Percentiles rank a stretch among this genome's conserved stretches.
Conservation (phyloP, 306 rosid genomes). For the Morella rubra region DNA sequence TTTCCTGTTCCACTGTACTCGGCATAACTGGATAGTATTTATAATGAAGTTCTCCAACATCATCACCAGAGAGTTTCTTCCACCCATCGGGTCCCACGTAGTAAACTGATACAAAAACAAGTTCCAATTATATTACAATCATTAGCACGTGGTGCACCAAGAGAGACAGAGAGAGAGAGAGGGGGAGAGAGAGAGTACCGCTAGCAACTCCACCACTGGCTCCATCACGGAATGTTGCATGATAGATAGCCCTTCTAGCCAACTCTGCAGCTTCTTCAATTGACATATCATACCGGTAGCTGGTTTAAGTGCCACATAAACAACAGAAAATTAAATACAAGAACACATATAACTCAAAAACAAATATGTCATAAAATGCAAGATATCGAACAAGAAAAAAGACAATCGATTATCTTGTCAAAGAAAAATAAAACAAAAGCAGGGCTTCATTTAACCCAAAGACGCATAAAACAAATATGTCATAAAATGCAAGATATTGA, state of each 20-base stretch:
- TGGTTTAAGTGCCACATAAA: constrained; percentile 18
- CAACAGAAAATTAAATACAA: constrained; percentile 1
- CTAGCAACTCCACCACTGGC: constrained; percentile 99
- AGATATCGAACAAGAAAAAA: neutral
- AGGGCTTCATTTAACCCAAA: neutral
- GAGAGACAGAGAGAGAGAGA: neutral
- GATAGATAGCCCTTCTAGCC: constrained; percentile 87
- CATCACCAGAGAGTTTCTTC: constrained; percentile 89
- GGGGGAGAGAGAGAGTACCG: constrained; percentile 40
- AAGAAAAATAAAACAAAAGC: neutral
- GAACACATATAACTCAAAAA: neutral
- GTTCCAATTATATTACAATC: constrained; percentile 1
- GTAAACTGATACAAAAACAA: constrained; percentile 52
- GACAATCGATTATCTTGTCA: neutral
- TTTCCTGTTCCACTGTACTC: constrained; percentile 87
- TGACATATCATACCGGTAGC: constrained; percentile 76
- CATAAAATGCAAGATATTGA: neutral
- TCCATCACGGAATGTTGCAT: constrained; percentile 95
- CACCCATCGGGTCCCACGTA: constrained; percentile 81
- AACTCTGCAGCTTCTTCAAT: constrained; percentile 83
- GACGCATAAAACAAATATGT: neutral
- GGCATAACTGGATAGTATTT: constrained; percentile 64
- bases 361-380: neutral
- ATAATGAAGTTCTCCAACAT: constrained; percentile 89
- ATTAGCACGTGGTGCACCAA: neutral